phyloP scores from a whole-genome alignment of 805 yeast species.

The Suhomyces tanzawaensis region DNA sequence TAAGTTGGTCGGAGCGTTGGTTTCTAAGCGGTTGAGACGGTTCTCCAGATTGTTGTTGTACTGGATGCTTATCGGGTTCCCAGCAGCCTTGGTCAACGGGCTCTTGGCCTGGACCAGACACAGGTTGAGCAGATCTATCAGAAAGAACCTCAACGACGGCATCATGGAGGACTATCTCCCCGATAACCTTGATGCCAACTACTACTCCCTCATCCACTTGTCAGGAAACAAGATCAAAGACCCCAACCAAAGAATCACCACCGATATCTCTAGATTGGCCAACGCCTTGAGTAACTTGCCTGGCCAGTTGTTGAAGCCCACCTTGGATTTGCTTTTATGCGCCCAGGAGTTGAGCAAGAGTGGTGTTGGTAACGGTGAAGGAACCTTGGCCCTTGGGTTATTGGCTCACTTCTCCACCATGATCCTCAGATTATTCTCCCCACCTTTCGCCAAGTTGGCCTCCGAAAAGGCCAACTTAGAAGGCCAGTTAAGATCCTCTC shows the following conservation, averaged over 20 bases:
- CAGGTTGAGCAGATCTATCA: conserved; percentile 54
- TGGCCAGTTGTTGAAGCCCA: conserved; percentile 80
- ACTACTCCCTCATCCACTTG: conserved; percentile 68
- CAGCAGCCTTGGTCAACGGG: conserved; percentile 79
- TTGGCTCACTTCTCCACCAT: conserved; percentile 80
- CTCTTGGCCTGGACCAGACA: conserved; percentile 60
- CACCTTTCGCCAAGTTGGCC: conserved; percentile 83
- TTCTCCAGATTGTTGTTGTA: conserved; percentile 61
- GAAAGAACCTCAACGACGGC: conserved; percentile 61
- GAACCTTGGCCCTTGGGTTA: conserved; percentile 72
- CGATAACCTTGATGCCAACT: conserved; percentile 62
- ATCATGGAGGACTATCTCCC: conserved; percentile 74
- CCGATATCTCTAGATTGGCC: conserved; percentile 74
- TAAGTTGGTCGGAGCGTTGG: conserved; percentile 73
- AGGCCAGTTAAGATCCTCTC: conserved; percentile 79
- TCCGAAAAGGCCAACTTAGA: conserved; percentile 75
- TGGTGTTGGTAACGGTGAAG: conserved; percentile 73
- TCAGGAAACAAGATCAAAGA: conserved; percentile 54
- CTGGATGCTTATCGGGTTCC: conserved; percentile 86
- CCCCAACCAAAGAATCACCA: conserved; percentile 81
- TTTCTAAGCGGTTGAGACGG: conserved; percentile 61
- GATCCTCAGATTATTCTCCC: conserved; percentile 71
- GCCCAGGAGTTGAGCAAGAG: conserved; percentile 69
- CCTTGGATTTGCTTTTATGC: conserved; percentile 73
- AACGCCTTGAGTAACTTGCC: conserved; percentile 71